Evolutionary conservation across 371 early-diverging fungal genomes (phyloP).

Genomic region (Mortierella sp.): DNA sequence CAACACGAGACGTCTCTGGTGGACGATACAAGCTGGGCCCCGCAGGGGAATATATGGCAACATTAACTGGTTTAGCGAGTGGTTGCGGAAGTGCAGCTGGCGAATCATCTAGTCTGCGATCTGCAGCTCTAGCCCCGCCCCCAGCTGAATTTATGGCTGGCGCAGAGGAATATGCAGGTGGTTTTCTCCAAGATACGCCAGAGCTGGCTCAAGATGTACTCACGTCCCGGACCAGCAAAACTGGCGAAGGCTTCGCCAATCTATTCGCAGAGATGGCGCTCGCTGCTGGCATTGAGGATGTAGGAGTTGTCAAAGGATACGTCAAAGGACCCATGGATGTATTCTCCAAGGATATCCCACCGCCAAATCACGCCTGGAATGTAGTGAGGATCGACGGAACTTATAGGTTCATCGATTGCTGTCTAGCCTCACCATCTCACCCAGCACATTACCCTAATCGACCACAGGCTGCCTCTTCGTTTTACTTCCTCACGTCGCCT

Average conservation of each 20-base stretch:
- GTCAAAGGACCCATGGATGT: constrained; percentile 60
- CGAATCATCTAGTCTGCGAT: constrained; percentile 17
- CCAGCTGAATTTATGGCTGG: constrained; percentile 31
- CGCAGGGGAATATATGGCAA: constrained; percentile 23
- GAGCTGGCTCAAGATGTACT: constrained; percentile 63
- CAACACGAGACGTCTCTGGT: constrained; percentile 49
- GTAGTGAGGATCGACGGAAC: constrained; percentile 71
- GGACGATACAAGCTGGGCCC: constrained; percentile 51
- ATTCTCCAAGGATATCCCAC: constrained; percentile 51
- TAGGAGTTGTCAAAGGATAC: constrained; percentile 67
- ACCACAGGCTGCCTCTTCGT: constrained; percentile 36
- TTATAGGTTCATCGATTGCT: constrained; percentile 73
- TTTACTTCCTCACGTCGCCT: constrained; percentile 55
- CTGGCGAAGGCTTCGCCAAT: constrained; percentile 68
- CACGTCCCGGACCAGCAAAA: constrained; percentile 55
- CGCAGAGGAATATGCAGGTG: constrained; percentile 37
- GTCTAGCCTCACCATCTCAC: constrained; percentile 62
- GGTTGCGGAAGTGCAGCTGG: not conserved
- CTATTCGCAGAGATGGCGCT: constrained; percentile 70
- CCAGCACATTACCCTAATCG: constrained; percentile 52
- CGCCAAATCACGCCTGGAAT: constrained; percentile 73
- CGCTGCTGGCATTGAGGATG: constrained; percentile 66
- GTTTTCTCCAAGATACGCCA: constrained; percentile 33
- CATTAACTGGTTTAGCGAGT: constrained; percentile 5
- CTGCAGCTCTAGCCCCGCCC: constrained; percentile 5